Evolutionary conservation across 1,139 yeast genomes (phyloP).

Genomic region (Geotrichum macrosporum): DNA sequence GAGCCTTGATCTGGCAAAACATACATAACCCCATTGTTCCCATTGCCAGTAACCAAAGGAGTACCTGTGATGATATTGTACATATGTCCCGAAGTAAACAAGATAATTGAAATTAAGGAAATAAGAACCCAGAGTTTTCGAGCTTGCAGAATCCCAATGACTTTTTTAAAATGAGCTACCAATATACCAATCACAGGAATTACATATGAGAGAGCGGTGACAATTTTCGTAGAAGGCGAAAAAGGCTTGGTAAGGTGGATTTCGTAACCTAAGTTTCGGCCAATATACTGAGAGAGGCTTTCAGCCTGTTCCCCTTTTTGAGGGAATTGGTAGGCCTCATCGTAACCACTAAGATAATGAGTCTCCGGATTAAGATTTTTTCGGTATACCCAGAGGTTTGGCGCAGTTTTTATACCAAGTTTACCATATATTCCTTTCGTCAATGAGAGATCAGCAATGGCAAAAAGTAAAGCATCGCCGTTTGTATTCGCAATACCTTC

Average conservation of each 20-base stretch:
- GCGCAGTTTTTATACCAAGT: conserved; percentile 64
- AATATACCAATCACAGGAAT: conserved; percentile 26
- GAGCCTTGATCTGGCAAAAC: conserved; percentile 64
- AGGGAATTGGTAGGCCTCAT: conserved; percentile 47
- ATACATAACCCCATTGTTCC: conserved; percentile 56
- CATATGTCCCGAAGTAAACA: conserved; percentile 90
- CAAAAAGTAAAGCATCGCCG: conserved; percentile 57
- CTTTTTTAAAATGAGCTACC: conserved; percentile 32
- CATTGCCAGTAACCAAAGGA: conserved; percentile 60
- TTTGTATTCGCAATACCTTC: too few relatives aligned
- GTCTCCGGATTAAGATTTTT: conserved; percentile 48
- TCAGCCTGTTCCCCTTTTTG: conserved; percentile 52
- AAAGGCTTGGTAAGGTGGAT: conserved; percentile 55
- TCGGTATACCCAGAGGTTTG: conserved; percentile 63
- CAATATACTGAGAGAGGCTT: conserved; percentile 39
- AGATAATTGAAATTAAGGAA: conserved; percentile 56
- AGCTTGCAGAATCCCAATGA: conserved; percentile 38
- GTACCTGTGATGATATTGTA: conserved; percentile 78
- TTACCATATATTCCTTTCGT: conserved; percentile 52
- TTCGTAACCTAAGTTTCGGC: conserved; percentile 42
- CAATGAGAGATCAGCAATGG: conserved; percentile 65
- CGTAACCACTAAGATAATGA: conserved; percentile 38
- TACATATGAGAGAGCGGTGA: conserved; percentile 44
- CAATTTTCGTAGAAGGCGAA: conserved; percentile 49
- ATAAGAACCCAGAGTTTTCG: conserved; percentile 64